A percentile compares a stretch with the other conserved stretches of the same genome.
Conservation (phyloP, 2,329 filamentous ascomycete species). For the Xylariaceae sp. region DNA sequence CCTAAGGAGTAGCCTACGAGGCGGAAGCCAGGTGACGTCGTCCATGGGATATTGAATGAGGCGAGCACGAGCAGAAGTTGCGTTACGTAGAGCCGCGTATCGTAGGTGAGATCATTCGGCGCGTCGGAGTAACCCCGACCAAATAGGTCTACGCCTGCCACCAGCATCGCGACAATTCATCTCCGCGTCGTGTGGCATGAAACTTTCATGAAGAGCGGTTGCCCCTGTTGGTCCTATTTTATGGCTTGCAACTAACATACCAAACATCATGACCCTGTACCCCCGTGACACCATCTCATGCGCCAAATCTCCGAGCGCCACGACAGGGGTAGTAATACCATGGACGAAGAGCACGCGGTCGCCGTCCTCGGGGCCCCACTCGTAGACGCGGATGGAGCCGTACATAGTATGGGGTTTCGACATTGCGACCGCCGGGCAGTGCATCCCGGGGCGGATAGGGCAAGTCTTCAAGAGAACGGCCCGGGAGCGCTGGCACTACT, state of each 20-base stretch:
- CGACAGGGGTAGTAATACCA: slow-evolving; percentile 74
- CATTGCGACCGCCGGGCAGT: slow-evolving; percentile 65
- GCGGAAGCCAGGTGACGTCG: slow-evolving; percentile 51
- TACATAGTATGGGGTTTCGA: slow-evolving; percentile 67
- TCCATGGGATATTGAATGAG: slow-evolving; percentile 59
- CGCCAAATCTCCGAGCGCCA: slow-evolving; percentile 64
- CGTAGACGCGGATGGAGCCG: slow-evolving; percentile 69
- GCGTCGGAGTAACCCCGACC: slow-evolving; percentile 74
- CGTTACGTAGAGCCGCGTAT: slow-evolving; percentile 59
- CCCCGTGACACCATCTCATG: slow-evolving; percentile 60
- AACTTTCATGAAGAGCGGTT: no score
- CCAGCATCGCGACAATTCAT: background rate
- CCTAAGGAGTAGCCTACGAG: slow-evolving; percentile 78
- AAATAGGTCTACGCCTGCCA: slow-evolving; percentile 54
- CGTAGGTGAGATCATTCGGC: slow-evolving; percentile 56
- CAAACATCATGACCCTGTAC: slow-evolving; percentile 75
- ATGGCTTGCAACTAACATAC: slow-evolving; percentile 39
- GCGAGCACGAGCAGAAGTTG: slow-evolving; percentile 63
- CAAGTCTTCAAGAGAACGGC: slow-evolving; percentile 30
- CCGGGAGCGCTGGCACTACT: background rate
- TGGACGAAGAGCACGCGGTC: slow-evolving; percentile 72
- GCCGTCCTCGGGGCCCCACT: slow-evolving; percentile 71
- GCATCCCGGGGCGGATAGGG: slow-evolving; percentile 64
- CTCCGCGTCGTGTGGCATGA: background rate
- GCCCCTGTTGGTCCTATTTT: no score